Evolutionary conservation across 2,329 filamentous ascomycete species (phyloP).

Genomic region (Botryosphaeria dothidea): DNA sequence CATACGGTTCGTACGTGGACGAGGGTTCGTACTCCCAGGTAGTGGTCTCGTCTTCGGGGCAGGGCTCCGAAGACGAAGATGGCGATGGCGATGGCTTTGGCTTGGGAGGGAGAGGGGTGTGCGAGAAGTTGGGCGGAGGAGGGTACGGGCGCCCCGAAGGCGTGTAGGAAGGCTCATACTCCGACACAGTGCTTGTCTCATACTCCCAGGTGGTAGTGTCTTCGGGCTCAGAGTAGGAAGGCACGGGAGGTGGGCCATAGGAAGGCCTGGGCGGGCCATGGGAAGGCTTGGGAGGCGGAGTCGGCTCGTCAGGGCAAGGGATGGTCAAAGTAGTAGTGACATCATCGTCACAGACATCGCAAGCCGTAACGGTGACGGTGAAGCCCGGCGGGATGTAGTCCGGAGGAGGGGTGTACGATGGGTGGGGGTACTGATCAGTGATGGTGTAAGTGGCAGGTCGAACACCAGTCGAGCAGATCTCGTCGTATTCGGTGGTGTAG

Average conservation of each 20-base stretch:
- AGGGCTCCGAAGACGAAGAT: too few relatives aligned
- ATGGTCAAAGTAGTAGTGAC: not conserved
- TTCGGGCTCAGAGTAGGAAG: too few relatives aligned
- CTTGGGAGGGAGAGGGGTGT: not conserved
- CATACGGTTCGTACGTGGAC: not conserved
- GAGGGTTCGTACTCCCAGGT: not conserved
- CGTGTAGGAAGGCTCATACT: not conserved
- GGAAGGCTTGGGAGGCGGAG: not conserved
- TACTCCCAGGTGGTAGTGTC: not conserved
- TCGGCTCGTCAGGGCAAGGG: not conserved
- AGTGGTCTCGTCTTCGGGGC: too few relatives aligned
- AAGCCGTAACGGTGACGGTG: not conserved
- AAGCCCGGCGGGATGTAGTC: not conserved
- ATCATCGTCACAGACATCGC: not conserved
- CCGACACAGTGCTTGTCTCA: not conserved
- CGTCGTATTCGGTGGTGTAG: conserved; percentile 2
- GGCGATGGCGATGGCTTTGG: not conserved
- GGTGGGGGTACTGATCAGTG: not conserved
- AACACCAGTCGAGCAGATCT: not conserved
- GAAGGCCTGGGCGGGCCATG: too few relatives aligned
- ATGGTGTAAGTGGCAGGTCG: not conserved
- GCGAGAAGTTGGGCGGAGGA: not conserved
- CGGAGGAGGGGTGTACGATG: not conserved
- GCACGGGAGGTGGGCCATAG: too few relatives aligned
- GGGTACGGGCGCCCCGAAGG: too few relatives aligned